Conservation (phyloP, 768 basidiomycete genomes). For the Tricholoma terreum region DNA sequence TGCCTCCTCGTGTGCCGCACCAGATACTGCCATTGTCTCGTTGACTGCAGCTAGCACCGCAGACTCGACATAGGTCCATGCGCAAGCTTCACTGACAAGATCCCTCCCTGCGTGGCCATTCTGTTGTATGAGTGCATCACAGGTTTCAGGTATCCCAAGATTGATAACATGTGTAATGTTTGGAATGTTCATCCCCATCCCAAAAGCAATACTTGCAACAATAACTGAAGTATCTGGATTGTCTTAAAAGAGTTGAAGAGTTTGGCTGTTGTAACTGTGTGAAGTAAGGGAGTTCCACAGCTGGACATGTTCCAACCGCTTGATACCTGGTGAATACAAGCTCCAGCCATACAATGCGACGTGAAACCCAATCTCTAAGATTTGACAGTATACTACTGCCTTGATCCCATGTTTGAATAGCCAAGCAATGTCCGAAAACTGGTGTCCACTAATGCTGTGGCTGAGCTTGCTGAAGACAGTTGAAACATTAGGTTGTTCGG, state of each 20-base stretch:
- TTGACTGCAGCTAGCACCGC: neutral
- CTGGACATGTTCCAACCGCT: neutral
- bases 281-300: constrained; percentile 9
- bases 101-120: constrained; percentile 7
- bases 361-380: neutral
- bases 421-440: neutral
- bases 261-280: neutral
- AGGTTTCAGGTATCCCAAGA: constrained; percentile 4
- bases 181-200: constrained; percentile 5
- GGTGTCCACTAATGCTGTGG: neutral
- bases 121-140: constrained; percentile 5
- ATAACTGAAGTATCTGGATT: neutral
- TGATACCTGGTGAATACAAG: neutral
- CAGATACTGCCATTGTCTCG: neutral
- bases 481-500: constrained; percentile 1
- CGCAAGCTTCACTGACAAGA: neutral
- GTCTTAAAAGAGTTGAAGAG: constrained; percentile 1
- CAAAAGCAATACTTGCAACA: constrained; percentile 6
- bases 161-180: constrained; percentile 6
- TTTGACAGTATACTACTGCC: constrained; percentile 2
- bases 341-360: constrained; percentile 4
- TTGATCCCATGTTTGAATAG: constrained; percentile 1
- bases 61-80: constrained; percentile 5
- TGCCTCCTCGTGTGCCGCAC: too few relatives aligned
- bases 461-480: neutral